These are phyloP conservation scores for Senna siamea DNA, from an alignment of 306 rosid genomes.

Conservation along the genomic window DNA sequence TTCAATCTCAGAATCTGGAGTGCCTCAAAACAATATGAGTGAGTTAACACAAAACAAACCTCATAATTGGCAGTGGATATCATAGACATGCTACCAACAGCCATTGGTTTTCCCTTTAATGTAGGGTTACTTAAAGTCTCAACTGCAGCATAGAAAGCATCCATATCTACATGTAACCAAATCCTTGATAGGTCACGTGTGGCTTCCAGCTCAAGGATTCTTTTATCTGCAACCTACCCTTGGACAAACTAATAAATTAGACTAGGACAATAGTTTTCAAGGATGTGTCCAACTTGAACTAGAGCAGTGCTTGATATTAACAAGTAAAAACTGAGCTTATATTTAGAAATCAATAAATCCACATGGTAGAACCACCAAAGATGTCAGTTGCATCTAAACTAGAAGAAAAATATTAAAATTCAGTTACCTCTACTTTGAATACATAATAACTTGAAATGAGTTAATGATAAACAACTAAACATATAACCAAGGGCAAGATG, in stretches of 20 bases:
- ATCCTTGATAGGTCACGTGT: conserved; percentile 77
- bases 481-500: neutral
- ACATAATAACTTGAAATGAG: neutral
- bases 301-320: neutral
- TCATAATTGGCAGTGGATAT: conserved; percentile 94
- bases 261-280: conserved; percentile 3
- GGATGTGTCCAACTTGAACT: neutral
- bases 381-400: neutral
- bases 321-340: neutral
- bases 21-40: neutral
- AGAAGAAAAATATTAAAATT: neutral
- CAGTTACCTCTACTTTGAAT: conserved; percentile 1
- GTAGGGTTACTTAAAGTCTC: conserved; percentile 82
- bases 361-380: neutral
- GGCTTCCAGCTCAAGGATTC: conserved; percentile 75
- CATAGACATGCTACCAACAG: conserved; percentile 93
- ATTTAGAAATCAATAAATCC: neutral
- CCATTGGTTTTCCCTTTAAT: conserved; percentile 82
- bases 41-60: conserved; percentile 50
- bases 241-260: conserved; percentile 14
- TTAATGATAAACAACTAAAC: neutral
- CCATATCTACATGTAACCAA: conserved; percentile 99
- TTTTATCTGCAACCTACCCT: conserved; percentile 66
- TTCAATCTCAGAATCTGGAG: conserved; percentile 9
- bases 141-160: conserved; percentile 98